phyloP scores from a whole-genome alignment of 2,329 filamentous ascomycete species.

The Aspergillus sp. region DNA sequence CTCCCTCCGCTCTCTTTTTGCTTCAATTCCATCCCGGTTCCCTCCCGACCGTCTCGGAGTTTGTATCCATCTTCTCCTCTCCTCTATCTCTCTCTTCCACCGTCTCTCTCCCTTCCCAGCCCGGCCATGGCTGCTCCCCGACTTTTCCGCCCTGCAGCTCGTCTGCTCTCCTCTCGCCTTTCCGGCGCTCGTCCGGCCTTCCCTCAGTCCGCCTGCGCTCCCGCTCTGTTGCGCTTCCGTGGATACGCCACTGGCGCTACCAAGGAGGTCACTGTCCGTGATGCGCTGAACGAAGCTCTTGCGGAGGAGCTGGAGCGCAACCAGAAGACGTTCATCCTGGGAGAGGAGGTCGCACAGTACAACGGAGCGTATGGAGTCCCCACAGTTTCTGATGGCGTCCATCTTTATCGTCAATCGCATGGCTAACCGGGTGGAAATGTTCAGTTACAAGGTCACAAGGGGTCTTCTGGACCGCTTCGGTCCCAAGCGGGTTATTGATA shows the following conservation, averaged over 20 bases:
- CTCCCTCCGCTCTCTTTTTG: constrained; percentile 3
- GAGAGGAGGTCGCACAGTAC: constrained; percentile 99
- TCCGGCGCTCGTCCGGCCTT: constrained; percentile 52
- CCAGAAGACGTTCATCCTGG: constrained; percentile 90
- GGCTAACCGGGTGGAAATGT: constrained; percentile 36
- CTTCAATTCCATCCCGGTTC: constrained; percentile 9
- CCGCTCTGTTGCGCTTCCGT: constrained; percentile 49
- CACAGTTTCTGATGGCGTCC: constrained; percentile 1
- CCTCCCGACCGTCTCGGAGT: constrained; percentile 3
- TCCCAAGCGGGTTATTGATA: constrained; percentile 96
- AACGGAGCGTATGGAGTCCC: constrained; percentile 73
- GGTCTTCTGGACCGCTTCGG: constrained; percentile 95
- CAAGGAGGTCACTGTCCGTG: constrained; percentile 96
- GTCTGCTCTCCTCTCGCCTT: constrained; percentile 59
- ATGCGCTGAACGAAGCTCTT: constrained; percentile 96
- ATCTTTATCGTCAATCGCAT: constrained; percentile 1
- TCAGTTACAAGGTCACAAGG: constrained; percentile 96
- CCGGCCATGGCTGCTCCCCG: constrained; percentile 57
- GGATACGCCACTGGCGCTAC: constrained; percentile 59
- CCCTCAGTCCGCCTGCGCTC: constrained; percentile 50
- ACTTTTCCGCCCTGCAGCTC: constrained; percentile 63
- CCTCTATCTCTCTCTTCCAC: constrained; percentile 14
- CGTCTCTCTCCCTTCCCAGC: constrained; percentile 29
- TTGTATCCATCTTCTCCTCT: constrained; percentile 11
- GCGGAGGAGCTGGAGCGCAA: constrained; percentile 95